phyloP scores from a whole-genome alignment of 352 stramenopile genomes.

The Blastocystis sp. region DNA sequence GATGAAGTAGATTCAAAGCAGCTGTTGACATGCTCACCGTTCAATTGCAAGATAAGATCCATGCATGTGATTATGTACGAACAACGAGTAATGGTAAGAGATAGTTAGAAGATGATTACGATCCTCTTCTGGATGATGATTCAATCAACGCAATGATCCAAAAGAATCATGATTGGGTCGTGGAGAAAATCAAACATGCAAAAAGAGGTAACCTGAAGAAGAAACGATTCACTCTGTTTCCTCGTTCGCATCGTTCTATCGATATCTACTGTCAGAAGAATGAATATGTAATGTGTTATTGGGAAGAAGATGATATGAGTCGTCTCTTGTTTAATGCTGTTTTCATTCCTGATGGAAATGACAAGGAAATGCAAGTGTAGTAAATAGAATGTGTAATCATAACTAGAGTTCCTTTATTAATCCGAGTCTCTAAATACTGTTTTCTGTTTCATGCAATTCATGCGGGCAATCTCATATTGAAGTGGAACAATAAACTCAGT shows the following conservation, averaged over 20 bases:
- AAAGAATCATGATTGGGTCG: conserved; percentile 23
- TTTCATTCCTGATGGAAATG: background rate
- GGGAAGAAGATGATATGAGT: conserved; percentile 17
- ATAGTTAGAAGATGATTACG: conserved; percentile 25
- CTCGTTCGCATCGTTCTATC: conserved; percentile 8
- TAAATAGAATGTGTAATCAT: background rate
- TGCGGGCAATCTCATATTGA: background rate
- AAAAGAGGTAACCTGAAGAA: conserved; percentile 10
- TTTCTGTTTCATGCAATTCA: conserved; percentile 6
- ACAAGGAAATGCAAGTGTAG: background rate
- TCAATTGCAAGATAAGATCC: background rate
- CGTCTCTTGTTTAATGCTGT: background rate
- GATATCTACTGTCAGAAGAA: conserved; percentile 4
- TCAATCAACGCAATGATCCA: background rate
- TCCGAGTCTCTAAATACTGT: conserved; percentile 12
- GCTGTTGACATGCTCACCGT: background rate
- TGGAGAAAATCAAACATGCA: background rate
- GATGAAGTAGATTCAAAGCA: background rate
- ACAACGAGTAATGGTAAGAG: background rate
- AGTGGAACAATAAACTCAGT: conserved; percentile 49
- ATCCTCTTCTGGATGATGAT: conserved; percentile 39
- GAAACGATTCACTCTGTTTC: conserved; percentile 35
- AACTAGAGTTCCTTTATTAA: background rate
- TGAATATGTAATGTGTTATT: conserved; percentile 25
- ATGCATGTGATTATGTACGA: background rate